Base-by-base conservation (phyloP, 345 rosid genomes). In the Citrus reticulata region DNA sequence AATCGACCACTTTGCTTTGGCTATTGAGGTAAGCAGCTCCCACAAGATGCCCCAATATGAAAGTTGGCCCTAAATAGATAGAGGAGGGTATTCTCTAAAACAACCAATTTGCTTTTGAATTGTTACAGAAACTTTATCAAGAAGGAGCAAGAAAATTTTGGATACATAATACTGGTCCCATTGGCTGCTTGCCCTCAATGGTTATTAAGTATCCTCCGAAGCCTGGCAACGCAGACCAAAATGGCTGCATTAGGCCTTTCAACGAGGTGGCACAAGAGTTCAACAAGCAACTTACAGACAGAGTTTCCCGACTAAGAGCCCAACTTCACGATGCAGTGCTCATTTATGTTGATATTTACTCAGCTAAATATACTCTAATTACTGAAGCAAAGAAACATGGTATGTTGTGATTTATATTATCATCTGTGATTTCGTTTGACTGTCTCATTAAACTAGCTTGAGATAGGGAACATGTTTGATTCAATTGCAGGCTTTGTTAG, bases 91-190 rank as follows among this genome's bases (percentile, higher is more conserved):
- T 46, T 46, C 51, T 0, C 51, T 46, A 46, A 13, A 46, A 46
- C 16, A 11, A 13, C 51, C 58, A 16, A 8, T 32, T 42, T 55
- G 2, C 17, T 20, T 65, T 42, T 72, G 24, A 34, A 76, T 64
- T 34, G 59, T 67, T 64, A 9, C 81, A 80, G 83, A 68, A 63
- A 13, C 81, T 83, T 40, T 59, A 77, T 70, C 63, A 51, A 7
- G 70, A 67, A 67, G 88, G 88, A 65, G 89, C 88, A 30, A 81
- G 83, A 51, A 60, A 57, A 34, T 87, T 87, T 60, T 87, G 88
- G 89, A 79, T 85, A 34, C 89, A 87, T 78, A 85, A 85, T 32
- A 87, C 86, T 54, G 88, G 86, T 16, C 90, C 90, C 13, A 80
- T 87, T 6, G 88, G 90, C 22, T 85, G 88, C 80, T 79, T 87